Conservation (phyloP, 2,329 filamentous ascomycete genomes). For the Polytolypa hystricis region DNA sequence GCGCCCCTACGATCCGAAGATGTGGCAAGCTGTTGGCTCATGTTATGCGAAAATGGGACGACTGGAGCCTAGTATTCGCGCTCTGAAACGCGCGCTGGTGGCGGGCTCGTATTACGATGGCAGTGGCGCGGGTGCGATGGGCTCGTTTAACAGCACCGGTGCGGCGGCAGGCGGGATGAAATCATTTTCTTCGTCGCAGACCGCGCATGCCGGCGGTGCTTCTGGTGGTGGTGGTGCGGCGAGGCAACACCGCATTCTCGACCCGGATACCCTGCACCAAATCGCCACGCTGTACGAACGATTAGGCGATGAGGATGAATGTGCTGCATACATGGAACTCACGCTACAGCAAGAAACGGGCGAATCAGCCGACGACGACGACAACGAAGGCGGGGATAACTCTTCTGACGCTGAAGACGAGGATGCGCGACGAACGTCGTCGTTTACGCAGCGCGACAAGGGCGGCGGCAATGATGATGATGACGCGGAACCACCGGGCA, state of each 20-base stretch:
- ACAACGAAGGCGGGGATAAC: slow-evolving; percentile 21
- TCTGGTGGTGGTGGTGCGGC: slow-evolving; percentile 25
- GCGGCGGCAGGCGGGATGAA: slow-evolving; percentile 33
- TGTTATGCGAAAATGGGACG: slow-evolving; percentile 85
- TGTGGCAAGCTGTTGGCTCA: slow-evolving; percentile 94
- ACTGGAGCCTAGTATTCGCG: slow-evolving; percentile 82
- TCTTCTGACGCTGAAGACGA: slow-evolving; percentile 29
- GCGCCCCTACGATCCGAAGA: slow-evolving; percentile 92
- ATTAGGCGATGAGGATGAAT: slow-evolving; percentile 64
- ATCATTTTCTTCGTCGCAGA: slow-evolving; percentile 1
- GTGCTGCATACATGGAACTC: slow-evolving; percentile 90
- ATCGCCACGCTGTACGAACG: slow-evolving; percentile 85
- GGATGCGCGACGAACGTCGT: slow-evolving; percentile 37
- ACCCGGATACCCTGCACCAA: slow-evolving; percentile 81
- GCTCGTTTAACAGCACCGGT: slow-evolving; percentile 26
- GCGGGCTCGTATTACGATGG: slow-evolving; percentile 78
- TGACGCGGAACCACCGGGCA: slow-evolving; percentile 41
- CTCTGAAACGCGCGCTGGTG: slow-evolving; percentile 80
- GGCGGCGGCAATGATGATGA: slow-evolving; percentile 30
- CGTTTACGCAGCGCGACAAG: slow-evolving; percentile 19
- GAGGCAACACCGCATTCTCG: slow-evolving; percentile 44
- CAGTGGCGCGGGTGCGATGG: slow-evolving; percentile 25
- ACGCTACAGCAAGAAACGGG: slow-evolving; percentile 88
- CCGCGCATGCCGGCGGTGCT: too few species aligned
- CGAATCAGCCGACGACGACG: slow-evolving; percentile 30